phyloP scores from a whole-genome alignment of 2,329 filamentous ascomycete genomes.

The Keithomyces neogunnii region DNA sequence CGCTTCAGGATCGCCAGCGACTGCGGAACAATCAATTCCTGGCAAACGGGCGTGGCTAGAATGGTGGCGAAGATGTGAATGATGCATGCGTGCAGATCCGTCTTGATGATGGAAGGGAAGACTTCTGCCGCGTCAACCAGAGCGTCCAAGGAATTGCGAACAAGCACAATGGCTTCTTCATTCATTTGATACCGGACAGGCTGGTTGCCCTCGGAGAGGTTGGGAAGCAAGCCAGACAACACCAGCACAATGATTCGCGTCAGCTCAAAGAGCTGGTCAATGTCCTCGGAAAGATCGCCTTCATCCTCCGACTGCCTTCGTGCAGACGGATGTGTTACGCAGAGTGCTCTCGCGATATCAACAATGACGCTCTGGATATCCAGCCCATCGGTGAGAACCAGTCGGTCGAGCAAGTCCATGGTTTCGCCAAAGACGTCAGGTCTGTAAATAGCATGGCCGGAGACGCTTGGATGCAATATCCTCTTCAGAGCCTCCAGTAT shows the following conservation, averaged over 20 bases:
- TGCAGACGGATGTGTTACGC: conserved; percentile 84
- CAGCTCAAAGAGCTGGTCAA: conserved; percentile 94
- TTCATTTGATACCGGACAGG: conserved; percentile 68
- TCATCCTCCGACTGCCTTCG: conserved; percentile 49
- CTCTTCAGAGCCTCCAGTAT: conserved; percentile 90
- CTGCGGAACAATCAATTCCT: conserved; percentile 81
- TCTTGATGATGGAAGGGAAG: conserved; percentile 93
- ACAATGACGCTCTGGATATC: conserved; percentile 89
- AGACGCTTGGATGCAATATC: conserved; percentile 88
- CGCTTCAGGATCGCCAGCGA: conserved; percentile 85
- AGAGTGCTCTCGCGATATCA: conserved; percentile 83
- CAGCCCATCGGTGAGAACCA: conserved; percentile 83
- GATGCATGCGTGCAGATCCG: conserved; percentile 91
- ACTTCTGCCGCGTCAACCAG: conserved; percentile 92
- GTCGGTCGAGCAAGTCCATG: conserved; percentile 87
- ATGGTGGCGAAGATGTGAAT: conserved; percentile 95
- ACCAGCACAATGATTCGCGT: conserved; percentile 95
- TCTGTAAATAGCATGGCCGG: conserved; percentile 92
- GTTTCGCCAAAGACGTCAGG: conserved; percentile 95
- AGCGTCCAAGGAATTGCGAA: conserved; percentile 73
- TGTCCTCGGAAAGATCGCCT: conserved; percentile 84
- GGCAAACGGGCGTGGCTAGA: conserved; percentile 73
- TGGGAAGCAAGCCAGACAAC: conserved; percentile 78
- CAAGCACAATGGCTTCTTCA: conserved; percentile 76
- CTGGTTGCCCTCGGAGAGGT: conserved; percentile 59